Conservation (phyloP, 202 grass and related monocot genomes). For the Bolboschoenoplectus hybrid region DNA sequence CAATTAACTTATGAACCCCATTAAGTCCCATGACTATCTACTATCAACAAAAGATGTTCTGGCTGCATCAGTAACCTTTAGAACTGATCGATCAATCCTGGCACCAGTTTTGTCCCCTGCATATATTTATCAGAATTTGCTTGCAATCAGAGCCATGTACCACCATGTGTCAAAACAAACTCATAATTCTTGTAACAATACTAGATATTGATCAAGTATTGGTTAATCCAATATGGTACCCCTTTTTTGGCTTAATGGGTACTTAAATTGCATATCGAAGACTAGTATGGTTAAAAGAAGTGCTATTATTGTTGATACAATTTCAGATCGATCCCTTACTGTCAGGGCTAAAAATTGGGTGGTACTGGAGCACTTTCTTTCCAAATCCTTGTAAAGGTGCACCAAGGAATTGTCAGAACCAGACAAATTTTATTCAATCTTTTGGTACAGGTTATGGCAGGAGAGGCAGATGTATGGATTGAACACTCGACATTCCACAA, state of each 20-base stretch:
- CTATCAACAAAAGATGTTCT: conserved; percentile 29
- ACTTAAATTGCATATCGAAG: background rate
- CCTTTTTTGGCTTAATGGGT: background rate
- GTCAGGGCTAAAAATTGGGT: background rate
- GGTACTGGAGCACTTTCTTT: background rate
- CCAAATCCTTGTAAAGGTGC: background rate
- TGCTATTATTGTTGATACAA: background rate
- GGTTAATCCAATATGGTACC: background rate
- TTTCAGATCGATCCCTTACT: background rate
- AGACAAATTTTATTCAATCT: background rate
- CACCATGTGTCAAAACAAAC: background rate
- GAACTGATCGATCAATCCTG: conserved; percentile 10
- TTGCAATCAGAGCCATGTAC: background rate
- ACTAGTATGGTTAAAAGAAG: background rate
- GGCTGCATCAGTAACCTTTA: background rate
- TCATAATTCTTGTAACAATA: background rate
- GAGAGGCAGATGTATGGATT: background rate
- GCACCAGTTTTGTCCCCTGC: background rate
- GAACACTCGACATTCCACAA: background rate
- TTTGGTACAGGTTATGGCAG: background rate
- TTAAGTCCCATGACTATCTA: background rate
- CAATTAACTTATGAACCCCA: background rate
- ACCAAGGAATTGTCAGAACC: background rate
- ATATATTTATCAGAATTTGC: conserved; percentile 5
- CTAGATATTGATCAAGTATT: background rate